Conservation (phyloP, 148 eudicot species). For the Drosera capensis region DNA sequence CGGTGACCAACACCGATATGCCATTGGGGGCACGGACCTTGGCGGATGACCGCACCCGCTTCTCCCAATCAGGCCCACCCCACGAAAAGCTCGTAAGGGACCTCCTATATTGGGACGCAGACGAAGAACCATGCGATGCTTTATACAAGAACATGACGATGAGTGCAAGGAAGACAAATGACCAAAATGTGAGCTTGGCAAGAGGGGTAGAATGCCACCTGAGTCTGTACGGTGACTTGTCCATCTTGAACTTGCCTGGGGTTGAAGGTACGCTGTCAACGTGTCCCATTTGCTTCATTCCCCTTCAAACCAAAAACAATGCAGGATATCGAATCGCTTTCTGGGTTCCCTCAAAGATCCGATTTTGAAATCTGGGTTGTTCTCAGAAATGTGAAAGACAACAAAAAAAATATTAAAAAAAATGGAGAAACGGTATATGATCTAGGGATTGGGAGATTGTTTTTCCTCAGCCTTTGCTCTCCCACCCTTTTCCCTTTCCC, state of each 20-base stretch:
- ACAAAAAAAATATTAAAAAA: no score
- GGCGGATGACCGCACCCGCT: constrained; percentile 47
- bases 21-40: constrained; percentile 36
- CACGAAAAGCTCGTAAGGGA: constrained; percentile 41
- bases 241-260: constrained; percentile 79
- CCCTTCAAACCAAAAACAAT: not conserved
- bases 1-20: constrained; percentile 58
- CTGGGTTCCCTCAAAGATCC: constrained; percentile 20
- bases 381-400: constrained; percentile 16
- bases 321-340: not conserved
- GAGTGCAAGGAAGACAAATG: constrained; percentile 33
- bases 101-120: constrained; percentile 22
- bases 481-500: not conserved
- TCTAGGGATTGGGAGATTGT: constrained; percentile 5
- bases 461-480: not conserved
- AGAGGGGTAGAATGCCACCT: constrained; percentile 36
- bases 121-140: constrained; percentile 21
- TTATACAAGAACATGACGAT: constrained; percentile 45
- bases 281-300: constrained; percentile 24
- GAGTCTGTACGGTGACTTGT: constrained; percentile 46
- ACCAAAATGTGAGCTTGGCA: constrained; percentile 55
- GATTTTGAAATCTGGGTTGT: constrained; percentile 20
- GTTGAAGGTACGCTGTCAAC: constrained; percentile 48
- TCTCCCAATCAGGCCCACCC: constrained; percentile 59
- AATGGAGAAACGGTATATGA: constrained; percentile 4